These are phyloP conservation scores for Penicillium sp. DNA, from an alignment of 2,329 filamentous ascomycete genomes.

Conservation along the genomic window DNA sequence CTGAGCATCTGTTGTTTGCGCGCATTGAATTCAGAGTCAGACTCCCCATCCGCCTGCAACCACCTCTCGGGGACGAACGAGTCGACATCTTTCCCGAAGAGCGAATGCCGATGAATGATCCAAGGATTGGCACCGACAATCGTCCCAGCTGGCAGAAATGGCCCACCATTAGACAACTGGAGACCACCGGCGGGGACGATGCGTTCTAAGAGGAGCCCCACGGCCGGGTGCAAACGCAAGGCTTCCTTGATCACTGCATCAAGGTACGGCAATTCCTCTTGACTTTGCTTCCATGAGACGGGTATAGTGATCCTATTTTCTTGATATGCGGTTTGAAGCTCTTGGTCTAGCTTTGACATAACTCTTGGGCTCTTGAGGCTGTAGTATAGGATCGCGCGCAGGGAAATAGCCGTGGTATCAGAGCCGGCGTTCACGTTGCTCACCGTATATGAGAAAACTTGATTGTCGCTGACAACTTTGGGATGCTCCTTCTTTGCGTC, in stretches of 20 bases:
- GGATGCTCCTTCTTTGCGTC: constrained; percentile 26
- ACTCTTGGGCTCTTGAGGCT: constrained; percentile 25
- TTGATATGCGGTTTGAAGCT: constrained; percentile 43
- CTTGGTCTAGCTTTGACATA: constrained; percentile 45
- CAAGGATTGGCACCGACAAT: constrained; percentile 35
- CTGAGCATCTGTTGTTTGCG: constrained; percentile 21
- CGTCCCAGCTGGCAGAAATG: constrained; percentile 25
- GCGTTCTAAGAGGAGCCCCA: constrained; percentile 25
- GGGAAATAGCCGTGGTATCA: constrained; percentile 35
- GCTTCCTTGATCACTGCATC: constrained; percentile 31
- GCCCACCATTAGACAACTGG: constrained; percentile 20
- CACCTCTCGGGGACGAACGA: constrained; percentile 25
- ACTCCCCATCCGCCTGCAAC: constrained; percentile 17
- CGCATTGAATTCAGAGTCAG: constrained; percentile 9
- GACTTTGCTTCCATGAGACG: constrained; percentile 27
- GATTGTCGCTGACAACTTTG: constrained; percentile 25
- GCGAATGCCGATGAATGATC: constrained; percentile 27
- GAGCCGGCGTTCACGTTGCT: constrained; percentile 35
- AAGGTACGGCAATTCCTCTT: constrained; percentile 28
- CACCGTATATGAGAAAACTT: constrained; percentile 28
- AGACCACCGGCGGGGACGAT: constrained; percentile 24
- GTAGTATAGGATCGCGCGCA: constrained; percentile 35
- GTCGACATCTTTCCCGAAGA: constrained; percentile 24
- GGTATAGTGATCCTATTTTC: constrained; percentile 14
- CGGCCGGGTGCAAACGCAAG: constrained; percentile 25